These are phyloP conservation scores for Syzygium aromaticum DNA, from an alignment of 345 rosid genomes.

Conservation along the genomic window DNA sequence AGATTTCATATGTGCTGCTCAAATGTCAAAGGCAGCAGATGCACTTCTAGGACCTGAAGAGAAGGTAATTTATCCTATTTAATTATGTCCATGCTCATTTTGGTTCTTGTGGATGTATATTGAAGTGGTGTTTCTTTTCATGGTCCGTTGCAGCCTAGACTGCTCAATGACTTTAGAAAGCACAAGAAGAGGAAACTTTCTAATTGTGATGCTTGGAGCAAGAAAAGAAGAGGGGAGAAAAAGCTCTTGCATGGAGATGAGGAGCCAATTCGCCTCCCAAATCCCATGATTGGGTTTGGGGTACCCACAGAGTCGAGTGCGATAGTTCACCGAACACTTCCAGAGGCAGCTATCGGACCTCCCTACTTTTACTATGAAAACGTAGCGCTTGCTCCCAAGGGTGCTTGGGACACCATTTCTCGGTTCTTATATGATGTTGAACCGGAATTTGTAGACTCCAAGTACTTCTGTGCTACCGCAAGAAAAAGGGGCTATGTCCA, in stretches of 20 bases:
- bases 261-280: slow-evolving; percentile 58
- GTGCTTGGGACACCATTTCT: slow-evolving; percentile 87
- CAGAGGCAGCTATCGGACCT: slow-evolving; percentile 53
- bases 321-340: slow-evolving; percentile 34
- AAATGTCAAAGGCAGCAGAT: slow-evolving; percentile 51
- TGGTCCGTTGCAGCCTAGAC: slow-evolving; percentile 30
- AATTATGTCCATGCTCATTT: not conserved
- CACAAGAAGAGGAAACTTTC: slow-evolving; percentile 43
- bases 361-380: slow-evolving; percentile 90
- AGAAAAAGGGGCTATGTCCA: slow-evolving; percentile 89
- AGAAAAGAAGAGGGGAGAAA: slow-evolving; percentile 19
- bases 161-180: slow-evolving; percentile 1
- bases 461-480: slow-evolving; percentile 75
- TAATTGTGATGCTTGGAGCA: slow-evolving; percentile 16
- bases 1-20: slow-evolving; percentile 83
- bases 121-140: not conserved
- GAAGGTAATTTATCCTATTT: slow-evolving; percentile 26
- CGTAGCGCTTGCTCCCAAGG: slow-evolving; percentile 87
- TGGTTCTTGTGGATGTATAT: not conserved
- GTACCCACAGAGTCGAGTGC: slow-evolving; percentile 35
- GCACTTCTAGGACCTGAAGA: slow-evolving; percentile 41
- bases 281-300: slow-evolving; percentile 93
- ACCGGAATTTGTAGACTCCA: slow-evolving; percentile 87
- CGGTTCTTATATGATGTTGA: slow-evolving; percentile 53
- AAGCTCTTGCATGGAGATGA: slow-evolving; percentile 21